These are phyloP conservation scores for Penicillium griseofulvum DNA, from an alignment of 2,329 filamentous ascomycete species.

Conservation along the genomic window DNA sequence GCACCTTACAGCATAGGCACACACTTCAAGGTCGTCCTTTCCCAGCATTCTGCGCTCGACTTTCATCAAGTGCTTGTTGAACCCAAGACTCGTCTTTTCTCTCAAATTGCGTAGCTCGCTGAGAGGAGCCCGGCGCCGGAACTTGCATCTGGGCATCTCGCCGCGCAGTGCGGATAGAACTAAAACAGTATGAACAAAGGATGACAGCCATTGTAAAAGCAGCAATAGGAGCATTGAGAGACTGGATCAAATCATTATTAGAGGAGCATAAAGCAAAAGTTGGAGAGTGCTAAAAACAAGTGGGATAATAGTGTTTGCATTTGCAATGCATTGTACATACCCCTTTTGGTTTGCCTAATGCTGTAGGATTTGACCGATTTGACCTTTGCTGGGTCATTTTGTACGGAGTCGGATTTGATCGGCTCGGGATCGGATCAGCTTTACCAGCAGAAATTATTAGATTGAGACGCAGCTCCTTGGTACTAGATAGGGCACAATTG, in stretches of 20 bases:
- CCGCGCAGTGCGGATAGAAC: slow-evolving; percentile 65
- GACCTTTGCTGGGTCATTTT: slow-evolving; percentile 16
- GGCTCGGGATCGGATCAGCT: background rate
- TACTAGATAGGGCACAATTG: background rate
- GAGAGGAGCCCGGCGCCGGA: slow-evolving; percentile 21
- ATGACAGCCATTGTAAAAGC: slow-evolving; percentile 61
- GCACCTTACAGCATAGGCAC: background rate
- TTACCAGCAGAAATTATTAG: background rate
- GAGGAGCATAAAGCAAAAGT: background rate
- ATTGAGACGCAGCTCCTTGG: background rate
- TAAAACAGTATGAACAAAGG: slow-evolving; percentile 61
- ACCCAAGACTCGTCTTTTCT: slow-evolving; percentile 30
- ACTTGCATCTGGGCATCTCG: slow-evolving; percentile 59
- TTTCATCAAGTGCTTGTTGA: slow-evolving; percentile 34
- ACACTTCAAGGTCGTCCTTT: slow-evolving; percentile 9
- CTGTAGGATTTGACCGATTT: slow-evolving; percentile 11
- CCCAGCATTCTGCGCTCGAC: slow-evolving; percentile 20
- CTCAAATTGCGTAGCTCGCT: slow-evolving; percentile 47
- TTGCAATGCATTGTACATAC: slow-evolving; percentile 9
- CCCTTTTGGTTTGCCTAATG: slow-evolving; percentile 19
- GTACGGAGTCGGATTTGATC: background rate
- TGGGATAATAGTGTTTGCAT: background rate
- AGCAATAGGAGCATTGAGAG: slow-evolving; percentile 59
- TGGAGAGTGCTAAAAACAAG: background rate
- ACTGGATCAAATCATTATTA: slow-evolving; percentile 34